Evolutionary conservation across 2,329 filamentous ascomycete genomes (phyloP).

Genomic region (Ophiobolus disseminans): DNA sequence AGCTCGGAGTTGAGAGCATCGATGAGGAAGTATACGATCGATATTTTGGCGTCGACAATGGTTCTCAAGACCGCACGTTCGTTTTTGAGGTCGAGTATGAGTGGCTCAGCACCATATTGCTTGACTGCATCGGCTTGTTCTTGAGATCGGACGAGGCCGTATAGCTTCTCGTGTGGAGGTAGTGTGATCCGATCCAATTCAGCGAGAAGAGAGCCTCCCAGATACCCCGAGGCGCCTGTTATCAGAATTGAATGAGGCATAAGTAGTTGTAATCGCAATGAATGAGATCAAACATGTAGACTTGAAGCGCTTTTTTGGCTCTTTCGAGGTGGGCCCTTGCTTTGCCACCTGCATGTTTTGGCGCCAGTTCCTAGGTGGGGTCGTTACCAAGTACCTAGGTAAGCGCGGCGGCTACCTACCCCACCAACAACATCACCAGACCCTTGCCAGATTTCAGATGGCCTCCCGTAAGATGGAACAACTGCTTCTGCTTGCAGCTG

Average conservation of each 20-base stretch:
- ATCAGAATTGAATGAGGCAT: conserved; percentile 55
- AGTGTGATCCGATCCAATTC: conserved; percentile 48
- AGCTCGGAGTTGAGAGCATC: conserved; percentile 46
- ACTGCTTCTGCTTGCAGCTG: no score
- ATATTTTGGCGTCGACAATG: conserved; percentile 55
- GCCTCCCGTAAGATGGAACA: no score
- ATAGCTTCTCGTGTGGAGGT: conserved; percentile 54
- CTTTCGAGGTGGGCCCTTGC: neutral
- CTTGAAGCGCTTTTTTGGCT: neutral
- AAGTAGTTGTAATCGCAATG: neutral
- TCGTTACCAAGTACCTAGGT: no score
- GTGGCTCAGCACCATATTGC: conserved; percentile 53
- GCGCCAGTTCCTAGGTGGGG: no score
- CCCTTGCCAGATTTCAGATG: no score
- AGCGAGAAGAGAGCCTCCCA: conserved; percentile 59
- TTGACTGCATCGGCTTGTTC: conserved; percentile 56
- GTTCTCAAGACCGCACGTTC: conserved; percentile 43
- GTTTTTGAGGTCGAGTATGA: conserved; percentile 52
- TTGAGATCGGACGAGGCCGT: conserved; percentile 56
- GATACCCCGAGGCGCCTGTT: conserved; percentile 62
- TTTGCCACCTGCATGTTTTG: no score
- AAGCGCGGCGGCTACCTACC: no score
- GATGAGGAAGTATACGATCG: conserved; percentile 58
- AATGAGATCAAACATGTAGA: no score
- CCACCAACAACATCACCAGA: no score